Base-by-base conservation (phyloP, 148 eudicot genomes). In the Vaccinium myrtillus region DNA sequence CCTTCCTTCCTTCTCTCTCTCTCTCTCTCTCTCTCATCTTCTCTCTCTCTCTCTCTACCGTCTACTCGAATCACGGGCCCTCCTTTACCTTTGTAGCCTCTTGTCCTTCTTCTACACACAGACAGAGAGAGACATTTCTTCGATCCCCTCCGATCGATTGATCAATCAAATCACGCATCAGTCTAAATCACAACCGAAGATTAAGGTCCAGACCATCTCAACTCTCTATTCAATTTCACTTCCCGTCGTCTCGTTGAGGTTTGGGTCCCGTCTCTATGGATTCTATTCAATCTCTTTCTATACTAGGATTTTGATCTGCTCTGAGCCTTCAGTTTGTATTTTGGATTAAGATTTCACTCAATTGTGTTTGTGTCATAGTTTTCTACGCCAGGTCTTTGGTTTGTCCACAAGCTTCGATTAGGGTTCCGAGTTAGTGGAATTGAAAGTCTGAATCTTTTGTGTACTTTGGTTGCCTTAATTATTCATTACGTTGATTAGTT, bases 211-310 rank as follows among this genome's bases (percentile, higher is more conserved):
- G 18, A 78, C 67, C 67, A 54, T 79, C 81, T 16, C 2, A 53
- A 32, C 39, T 32, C 63, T 55, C 81, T 30, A 32, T 13, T 16
- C 67, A 79, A 32, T 27, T 58, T 79, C 81, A 36, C 2, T 48
- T 79, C 67, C 59, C 49, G 54, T 55, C 81, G 69, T 79, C 48
- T 54, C 43, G 55, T 79, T 43, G 32, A 14, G 81, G 23, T 79
- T 15, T 18, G 78, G n/a, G n/a, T 53, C 54, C 36, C 54, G 63
- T 53, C 14, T 78, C 39, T 12, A 46, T 25, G n/a, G 36, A 58
- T 58, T 15, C 63, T 16, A 19, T 53, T 55, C 23, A 8, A 13
- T 15, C 15, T 54, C n/a, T 55, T 6, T 8, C 23, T 78, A 8
- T 79, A 18, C 49, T 55, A 55, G 8, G 81, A 43, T 7, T 54